Conservation (phyloP, 352 stramenopile genomes). For the Globisporangium takayamanum region DNA sequence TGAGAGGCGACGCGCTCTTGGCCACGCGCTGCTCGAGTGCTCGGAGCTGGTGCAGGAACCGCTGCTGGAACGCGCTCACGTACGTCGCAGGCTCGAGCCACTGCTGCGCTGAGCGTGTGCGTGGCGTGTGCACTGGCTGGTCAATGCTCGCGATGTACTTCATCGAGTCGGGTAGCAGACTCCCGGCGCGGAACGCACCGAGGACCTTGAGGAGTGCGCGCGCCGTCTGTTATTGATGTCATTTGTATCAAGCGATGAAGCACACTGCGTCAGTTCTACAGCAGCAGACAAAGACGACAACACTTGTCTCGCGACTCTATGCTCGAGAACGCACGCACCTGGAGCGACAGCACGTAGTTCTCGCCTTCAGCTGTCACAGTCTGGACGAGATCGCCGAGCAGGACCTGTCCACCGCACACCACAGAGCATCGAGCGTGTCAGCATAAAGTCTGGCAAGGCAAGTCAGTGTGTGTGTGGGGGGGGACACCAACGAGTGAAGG, state of each 20-base stretch:
- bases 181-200: conserved; percentile 24
- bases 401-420: conserved; percentile 16
- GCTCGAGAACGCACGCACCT: conserved; percentile 30
- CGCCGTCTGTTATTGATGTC: conserved; percentile 13
- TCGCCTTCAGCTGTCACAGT: conserved; percentile 95
- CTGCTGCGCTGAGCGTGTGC: conserved; percentile 17
- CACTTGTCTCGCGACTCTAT: no score
- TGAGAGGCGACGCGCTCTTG: conserved; percentile 20
- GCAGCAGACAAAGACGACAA: no score
- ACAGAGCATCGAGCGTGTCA: background rate
- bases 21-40: conserved; percentile 30
- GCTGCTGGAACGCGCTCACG: conserved; percentile 42
- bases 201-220: conserved; percentile 45
- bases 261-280: no score
- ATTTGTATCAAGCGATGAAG: background rate
- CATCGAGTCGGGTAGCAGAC: conserved; percentile 25
- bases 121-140: conserved; percentile 16
- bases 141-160: conserved; percentile 45
- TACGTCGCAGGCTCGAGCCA: conserved; percentile 37
- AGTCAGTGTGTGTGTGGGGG: background rate
- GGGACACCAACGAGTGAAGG: background rate
- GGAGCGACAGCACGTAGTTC: conserved; percentile 94
- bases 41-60: conserved; percentile 42
- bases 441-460: background rate
- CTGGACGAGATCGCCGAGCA: conserved; percentile 91